These are phyloP conservation scores for Curvularia sp. DNA, from an alignment of 2,329 filamentous ascomycete species.

Conservation along the genomic window DNA sequence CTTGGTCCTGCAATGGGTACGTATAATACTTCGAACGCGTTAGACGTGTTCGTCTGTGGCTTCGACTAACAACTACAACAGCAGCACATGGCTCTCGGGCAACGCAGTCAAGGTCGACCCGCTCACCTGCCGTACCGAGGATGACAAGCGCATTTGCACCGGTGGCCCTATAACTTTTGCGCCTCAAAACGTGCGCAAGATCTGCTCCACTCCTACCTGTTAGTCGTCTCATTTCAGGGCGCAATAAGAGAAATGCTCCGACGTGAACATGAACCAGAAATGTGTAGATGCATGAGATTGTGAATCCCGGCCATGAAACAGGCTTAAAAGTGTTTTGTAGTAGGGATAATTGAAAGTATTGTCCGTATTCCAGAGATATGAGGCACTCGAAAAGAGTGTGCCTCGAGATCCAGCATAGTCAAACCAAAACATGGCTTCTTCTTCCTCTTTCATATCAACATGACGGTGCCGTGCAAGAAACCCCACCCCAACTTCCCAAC, in stretches of 20 bases:
- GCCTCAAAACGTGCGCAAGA: conserved; percentile 32
- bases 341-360: neutral
- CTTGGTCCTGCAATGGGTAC: conserved; percentile 41
- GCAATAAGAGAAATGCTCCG: neutral
- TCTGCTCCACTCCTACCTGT: conserved; percentile 29
- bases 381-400: neutral
- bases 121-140: conserved; percentile 21
- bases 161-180: conserved; percentile 18
- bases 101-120: conserved; percentile 25
- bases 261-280: neutral
- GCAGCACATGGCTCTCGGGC: conserved; percentile 31
- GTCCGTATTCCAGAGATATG: neutral
- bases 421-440: neutral
- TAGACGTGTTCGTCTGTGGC: neutral
- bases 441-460: neutral
- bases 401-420: neutral
- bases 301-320: neutral
- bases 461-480: neutral
- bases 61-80: conserved; percentile 9
- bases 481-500: too few relatives aligned
- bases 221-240: neutral
- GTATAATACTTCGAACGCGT: conserved; percentile 10
- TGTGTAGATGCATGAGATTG: neutral
- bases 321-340: neutral
- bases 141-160: conserved; percentile 16